phyloP scores from a whole-genome alignment of 305 asterid genomes.

The Solanum hybrid region DNA sequence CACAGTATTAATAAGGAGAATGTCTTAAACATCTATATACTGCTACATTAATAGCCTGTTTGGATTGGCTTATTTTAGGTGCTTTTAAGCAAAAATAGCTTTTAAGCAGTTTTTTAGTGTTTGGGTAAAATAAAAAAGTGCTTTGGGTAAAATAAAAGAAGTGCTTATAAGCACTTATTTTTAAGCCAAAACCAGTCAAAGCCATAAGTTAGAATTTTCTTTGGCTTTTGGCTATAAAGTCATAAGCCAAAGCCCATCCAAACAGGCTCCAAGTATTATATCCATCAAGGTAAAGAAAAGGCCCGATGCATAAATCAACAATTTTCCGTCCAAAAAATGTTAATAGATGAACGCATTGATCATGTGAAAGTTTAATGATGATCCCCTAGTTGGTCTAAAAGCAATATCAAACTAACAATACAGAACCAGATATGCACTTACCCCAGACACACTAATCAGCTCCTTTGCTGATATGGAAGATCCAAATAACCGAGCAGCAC shows the following conservation, averaged over 20 bases:
- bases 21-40: background rate
- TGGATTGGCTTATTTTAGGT: background rate
- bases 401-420: background rate
- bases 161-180: background rate
- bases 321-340: background rate
- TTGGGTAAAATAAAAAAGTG: background rate
- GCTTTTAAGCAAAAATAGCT: background rate
- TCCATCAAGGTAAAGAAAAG: background rate
- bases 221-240: background rate
- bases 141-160: background rate
- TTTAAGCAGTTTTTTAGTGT: background rate
- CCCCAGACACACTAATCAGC: slow-evolving; percentile 81
- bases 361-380: background rate
- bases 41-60: background rate
- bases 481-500: slow-evolving; percentile 93
- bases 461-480: slow-evolving; percentile 74
- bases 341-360: background rate
- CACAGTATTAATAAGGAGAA: background rate
- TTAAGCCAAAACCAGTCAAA: background rate
- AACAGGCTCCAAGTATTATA: background rate
- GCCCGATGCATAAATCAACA: background rate
- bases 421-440: slow-evolving; percentile 29
- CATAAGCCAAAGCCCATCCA: background rate
- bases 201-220: background rate
- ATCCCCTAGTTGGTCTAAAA: background rate